Percentiles rank a stretch among this genome's conserved stretches.
These are phyloP conservation scores for Trichoderma pleuroti DNA, from an alignment of 2,329 filamentous ascomycete species.

Conservation along the genomic window DNA sequence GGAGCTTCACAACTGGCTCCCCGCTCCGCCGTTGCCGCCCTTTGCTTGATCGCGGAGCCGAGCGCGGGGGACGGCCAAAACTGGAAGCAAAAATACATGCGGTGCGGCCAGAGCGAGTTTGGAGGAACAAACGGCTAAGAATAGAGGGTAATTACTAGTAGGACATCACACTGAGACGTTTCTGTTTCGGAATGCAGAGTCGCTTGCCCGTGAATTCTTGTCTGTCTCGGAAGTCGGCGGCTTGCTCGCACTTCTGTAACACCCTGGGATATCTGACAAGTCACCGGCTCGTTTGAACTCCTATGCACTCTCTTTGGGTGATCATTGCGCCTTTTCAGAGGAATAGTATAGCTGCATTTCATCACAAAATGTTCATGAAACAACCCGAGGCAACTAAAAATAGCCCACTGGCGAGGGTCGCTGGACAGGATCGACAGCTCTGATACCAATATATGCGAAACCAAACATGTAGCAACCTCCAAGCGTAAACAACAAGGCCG, in stretches of 20 bases:
- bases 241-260: neutral
- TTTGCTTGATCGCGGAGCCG: neutral
- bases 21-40: slow-evolving; percentile 7
- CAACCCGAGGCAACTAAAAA: neutral
- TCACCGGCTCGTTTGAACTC: neutral
- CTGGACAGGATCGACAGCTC: neutral
- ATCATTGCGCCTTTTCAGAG: neutral
- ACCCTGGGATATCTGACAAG: neutral
- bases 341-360: neutral
- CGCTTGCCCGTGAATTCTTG: neutral
- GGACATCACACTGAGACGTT: neutral
- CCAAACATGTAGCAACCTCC: neutral
- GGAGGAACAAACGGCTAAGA: neutral
- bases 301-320: neutral
- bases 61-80: slow-evolving; percentile 7
- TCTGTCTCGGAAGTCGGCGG: neutral
- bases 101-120: neutral
- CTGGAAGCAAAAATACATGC: slow-evolving; percentile 3
- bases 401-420: neutral
- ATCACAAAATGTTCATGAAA: neutral
- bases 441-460: neutral
- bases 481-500: neutral
- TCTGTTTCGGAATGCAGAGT: neutral
- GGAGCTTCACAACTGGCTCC: neutral
- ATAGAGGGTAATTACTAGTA: neutral